Evolutionary conservation across 495 filamentous ascomycete species (phyloP).

Genomic region (Aspergillus hancockii): DNA sequence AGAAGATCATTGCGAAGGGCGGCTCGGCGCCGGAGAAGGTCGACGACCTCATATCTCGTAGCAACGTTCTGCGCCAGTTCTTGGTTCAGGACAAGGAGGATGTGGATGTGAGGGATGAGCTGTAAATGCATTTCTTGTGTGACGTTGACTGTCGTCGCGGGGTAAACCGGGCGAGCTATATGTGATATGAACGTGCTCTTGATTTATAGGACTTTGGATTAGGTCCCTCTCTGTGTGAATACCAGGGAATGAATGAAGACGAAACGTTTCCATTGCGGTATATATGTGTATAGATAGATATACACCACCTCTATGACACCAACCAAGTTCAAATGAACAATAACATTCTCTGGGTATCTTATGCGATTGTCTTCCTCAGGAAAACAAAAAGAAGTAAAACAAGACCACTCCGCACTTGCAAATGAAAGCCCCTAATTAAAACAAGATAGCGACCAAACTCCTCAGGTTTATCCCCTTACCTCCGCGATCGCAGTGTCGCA

Average conservation of each 20-base stretch:
- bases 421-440: not conserved
- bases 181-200: not conserved
- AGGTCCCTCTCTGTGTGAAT: not conserved
- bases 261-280: not conserved
- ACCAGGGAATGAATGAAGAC: not conserved
- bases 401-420: not conserved
- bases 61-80: slow-evolving; percentile 87
- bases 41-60: slow-evolving; percentile 83
- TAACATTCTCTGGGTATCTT: slow-evolving; percentile 11
- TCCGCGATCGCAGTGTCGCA: not conserved
- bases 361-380: not conserved
- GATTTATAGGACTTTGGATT: not conserved
- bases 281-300: not conserved
- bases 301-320: not conserved
- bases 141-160: not conserved
- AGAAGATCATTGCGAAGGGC: slow-evolving; percentile 81
- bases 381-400: not conserved
- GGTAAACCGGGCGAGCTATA: not conserved
- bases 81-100: slow-evolving; percentile 42
- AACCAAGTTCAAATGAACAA: not conserved
- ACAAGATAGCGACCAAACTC: not conserved
- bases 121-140: slow-evolving; percentile 46
- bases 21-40: slow-evolving; percentile 81
- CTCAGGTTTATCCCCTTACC: not conserved
- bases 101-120: slow-evolving; percentile 62